Evolutionary conservation across 164 flowering plant species (phyloP), one percentile per base, ranked within the genome.

Genomic region (Macadamia integrifolia): DNA sequence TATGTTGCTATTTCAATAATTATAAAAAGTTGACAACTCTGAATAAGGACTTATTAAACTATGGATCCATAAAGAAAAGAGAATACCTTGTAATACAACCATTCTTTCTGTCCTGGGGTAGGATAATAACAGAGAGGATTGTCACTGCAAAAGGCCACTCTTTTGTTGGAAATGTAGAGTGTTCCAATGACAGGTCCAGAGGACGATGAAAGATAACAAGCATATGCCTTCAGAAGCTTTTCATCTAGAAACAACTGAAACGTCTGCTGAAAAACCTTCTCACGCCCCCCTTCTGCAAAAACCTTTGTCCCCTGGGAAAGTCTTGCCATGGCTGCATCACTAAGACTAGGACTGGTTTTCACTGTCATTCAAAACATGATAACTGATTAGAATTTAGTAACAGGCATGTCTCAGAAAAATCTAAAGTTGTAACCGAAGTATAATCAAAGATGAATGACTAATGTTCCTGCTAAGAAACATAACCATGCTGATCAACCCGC

Each of bases 131-230:
- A 83, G 12, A 86, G 74, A 35, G 92, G 86, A 14, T 81, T 83
- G 66, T 88, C 92, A 64, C 92, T 88, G 77, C 86, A 84, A 71
- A 87, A 87, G 15, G 86, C 89, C 1, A 78, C 71, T 59, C 79
- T 84, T 9, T 46, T n/a, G 35, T 75, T 80, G 1, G 92, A 86
- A 1, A 88, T 74, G 67, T 83, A 88, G 0, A 86, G 77, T 9
- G 88, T 86, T 35, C 92, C 90, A 7, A 86, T 82, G 0, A 84
- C 88, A 3, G 89, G 90, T 3, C 92, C 89, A 1, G 89, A 79
- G 14, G 86, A 60, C 9, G 89, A 84, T 48, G 92, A 86, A 0
- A 88, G 70, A 53, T 88, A 86, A 68, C 86, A 88, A 4, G 88
- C 90, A 58, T 81, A 84, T 4, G 88, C 69, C 78, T 84, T 86